Conservation (phyloP, 805 yeast species). For the Cyberlindnera lachancei region DNA sequence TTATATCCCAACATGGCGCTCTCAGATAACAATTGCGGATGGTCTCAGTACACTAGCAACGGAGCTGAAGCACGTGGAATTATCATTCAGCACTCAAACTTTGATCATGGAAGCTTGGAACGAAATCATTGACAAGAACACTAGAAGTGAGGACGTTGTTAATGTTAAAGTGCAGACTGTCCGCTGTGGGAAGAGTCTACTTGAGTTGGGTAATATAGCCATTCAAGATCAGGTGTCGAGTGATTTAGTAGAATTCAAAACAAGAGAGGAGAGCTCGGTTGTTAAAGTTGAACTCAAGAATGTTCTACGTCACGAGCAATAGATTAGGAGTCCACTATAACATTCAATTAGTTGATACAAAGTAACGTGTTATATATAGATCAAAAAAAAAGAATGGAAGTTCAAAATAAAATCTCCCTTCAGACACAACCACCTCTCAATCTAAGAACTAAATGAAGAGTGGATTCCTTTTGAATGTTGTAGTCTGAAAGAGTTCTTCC, state of each 20-base stretch:
- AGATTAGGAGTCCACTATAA: too few relatives aligned
- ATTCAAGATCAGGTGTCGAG: slow-evolving; percentile 15
- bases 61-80: slow-evolving; percentile 3
- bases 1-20: slow-evolving; percentile 50
- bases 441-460: slow-evolving; percentile 74
- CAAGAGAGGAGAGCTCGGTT: slow-evolving; percentile 39
- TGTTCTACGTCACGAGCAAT: not conserved
- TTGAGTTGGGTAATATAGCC: slow-evolving; percentile 9
- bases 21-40: slow-evolving; percentile 41
- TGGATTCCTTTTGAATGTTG: slow-evolving; percentile 92
- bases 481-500: slow-evolving; percentile 91
- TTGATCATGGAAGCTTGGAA: slow-evolving; percentile 18
- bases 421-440: slow-evolving; percentile 79
- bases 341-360: too few relatives aligned
- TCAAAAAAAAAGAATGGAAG: too few relatives aligned
- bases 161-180: slow-evolving; percentile 48
- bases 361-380: not conserved
- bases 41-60: slow-evolving; percentile 24
- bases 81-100: slow-evolving; percentile 8
- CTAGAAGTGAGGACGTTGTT: slow-evolving; percentile 40
- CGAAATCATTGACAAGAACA: slow-evolving; percentile 24
- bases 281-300: slow-evolving; percentile 29
- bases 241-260: slow-evolving; percentile 21
- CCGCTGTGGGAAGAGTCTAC: slow-evolving; percentile 27
- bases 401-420: too few relatives aligned